Percentiles rank a stretch among this genome's conserved stretches.
phyloP scores from a whole-genome alignment of 345 rosid genomes.

The Melaleuca alternifolia region DNA sequence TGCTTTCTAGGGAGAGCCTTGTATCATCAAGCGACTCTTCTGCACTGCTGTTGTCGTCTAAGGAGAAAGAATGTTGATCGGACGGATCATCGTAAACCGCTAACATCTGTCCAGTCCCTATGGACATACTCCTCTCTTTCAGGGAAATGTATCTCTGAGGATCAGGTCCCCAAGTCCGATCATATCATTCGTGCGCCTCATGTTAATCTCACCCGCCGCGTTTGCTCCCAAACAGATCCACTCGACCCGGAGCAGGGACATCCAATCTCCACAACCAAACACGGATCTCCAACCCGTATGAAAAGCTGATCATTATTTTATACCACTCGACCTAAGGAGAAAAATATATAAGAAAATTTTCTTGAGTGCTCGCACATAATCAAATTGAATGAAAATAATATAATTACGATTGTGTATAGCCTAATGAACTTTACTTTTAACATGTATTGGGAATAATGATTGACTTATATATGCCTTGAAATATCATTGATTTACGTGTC shows the following conservation, averaged over 20 bases:
- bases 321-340: neutral
- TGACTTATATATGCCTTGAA: neutral
- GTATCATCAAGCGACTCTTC: constrained; percentile 82
- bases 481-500: too few species aligned
- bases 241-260: neutral
- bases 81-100: constrained; percentile 74
- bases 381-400: neutral
- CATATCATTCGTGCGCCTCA: neutral
- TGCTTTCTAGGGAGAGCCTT: constrained; percentile 59
- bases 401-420: neutral
- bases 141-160: constrained; percentile 6
- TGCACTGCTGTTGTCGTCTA: constrained; percentile 72
- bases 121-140: constrained; percentile 45
- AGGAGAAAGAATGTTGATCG: constrained; percentile 70
- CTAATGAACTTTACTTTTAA: neutral
- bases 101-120: constrained; percentile 58
- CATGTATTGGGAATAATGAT: neutral
- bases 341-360: neutral
- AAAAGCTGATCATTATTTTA: neutral
- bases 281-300: neutral
- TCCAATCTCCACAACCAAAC: neutral
- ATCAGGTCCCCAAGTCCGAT: neutral
- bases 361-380: neutral
- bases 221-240: neutral
- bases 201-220: neutral